Percentiles rank a stretch among this genome's conserved stretches.
Conservation (phyloP, 495 filamentous ascomycete genomes). For the Tuber melanosporum region DNA sequence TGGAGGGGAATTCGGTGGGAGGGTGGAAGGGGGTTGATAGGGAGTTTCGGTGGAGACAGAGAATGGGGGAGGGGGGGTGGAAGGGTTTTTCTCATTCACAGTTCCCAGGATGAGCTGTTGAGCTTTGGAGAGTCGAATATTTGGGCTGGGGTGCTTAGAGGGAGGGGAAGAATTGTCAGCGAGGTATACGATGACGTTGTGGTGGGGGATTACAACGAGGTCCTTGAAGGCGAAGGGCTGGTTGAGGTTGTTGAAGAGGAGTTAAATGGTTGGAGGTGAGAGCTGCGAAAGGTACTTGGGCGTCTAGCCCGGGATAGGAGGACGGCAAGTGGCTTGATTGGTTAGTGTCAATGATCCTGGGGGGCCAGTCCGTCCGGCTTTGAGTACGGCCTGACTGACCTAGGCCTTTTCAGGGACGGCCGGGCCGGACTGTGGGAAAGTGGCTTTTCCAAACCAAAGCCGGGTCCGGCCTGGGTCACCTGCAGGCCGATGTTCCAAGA, state of each 20-base stretch:
- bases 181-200: slow-evolving; percentile 29
- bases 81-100: slow-evolving; percentile 55
- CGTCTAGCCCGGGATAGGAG: background rate
- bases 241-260: slow-evolving; percentile 34
- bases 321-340: background rate
- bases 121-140: slow-evolving; percentile 49
- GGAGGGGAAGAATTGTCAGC: slow-evolving; percentile 41
- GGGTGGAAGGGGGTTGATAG: slow-evolving; percentile 50
- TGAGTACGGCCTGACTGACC: no score
- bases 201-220: slow-evolving; percentile 58
- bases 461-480: no score
- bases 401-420: no score
- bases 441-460: no score
- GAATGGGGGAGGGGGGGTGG: slow-evolving; percentile 39
- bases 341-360: background rate
- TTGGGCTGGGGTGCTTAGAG: slow-evolving; percentile 15
- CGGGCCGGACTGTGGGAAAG: no score
- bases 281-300: background rate
- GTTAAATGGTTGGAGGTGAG: slow-evolving; percentile 1
- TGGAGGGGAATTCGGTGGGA: slow-evolving; percentile 56
- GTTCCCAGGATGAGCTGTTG: slow-evolving; percentile 56
- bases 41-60: slow-evolving; percentile 49
- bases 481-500: no score
- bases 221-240: slow-evolving; percentile 53
- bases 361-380: no score